Evolutionary conservation across 805 yeast species (phyloP), one percentile per base, ranked within the genome.

Genomic region (Sugiyamaella qingdaonensis): DNA sequence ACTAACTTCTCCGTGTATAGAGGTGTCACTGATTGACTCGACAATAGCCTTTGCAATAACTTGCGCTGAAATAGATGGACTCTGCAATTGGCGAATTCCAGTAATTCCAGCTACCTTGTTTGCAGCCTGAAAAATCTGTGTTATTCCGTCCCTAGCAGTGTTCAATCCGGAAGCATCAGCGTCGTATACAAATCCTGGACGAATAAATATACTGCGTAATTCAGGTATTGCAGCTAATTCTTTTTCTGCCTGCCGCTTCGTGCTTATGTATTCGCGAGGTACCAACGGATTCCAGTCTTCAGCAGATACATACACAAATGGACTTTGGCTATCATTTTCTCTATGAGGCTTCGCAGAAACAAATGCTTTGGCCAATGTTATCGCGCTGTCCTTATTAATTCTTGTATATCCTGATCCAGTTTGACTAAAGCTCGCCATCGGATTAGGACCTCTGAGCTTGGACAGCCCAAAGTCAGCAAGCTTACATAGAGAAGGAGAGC

Each of bases 121-220:
- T 8, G 47, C 41, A 16, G 45, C 32, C 19, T 29, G 41, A 7
- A 49, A 41, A 1, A 43, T 47, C 4, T 44, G 44, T 4, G 51
- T 31, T 10, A 55, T 18, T 2, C 37, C 33, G 16, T 49, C 46
- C 16, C 58, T 27, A 10, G 51, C 9, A 10, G 53, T 14, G n/a
- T 48, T 14, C 4, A 37, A 14, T 11, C 35, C 39, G 10, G 27
- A n/a, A 10, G 21, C 39, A 5, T 29, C 32, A 2, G 42, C 63
- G 63, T 88, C 95, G 62, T 72, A 86, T 90, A 90, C 83, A 60
- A 89, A 81, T 0, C 95, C 95, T 0, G 97, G 97, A 55, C 96
- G 76, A 68, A 87, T 57, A 13, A 86, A 65, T 1, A 90, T 80
- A 0, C 85, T 72, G 53, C 92, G 76, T 21, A 87, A 70, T 1